A percentile compares a stretch with the other conserved stretches of the same genome.
These are phyloP conservation scores for Phaeosphaeria sp. DNA, from an alignment of 2,329 filamentous ascomycete species.

Conservation along the genomic window DNA sequence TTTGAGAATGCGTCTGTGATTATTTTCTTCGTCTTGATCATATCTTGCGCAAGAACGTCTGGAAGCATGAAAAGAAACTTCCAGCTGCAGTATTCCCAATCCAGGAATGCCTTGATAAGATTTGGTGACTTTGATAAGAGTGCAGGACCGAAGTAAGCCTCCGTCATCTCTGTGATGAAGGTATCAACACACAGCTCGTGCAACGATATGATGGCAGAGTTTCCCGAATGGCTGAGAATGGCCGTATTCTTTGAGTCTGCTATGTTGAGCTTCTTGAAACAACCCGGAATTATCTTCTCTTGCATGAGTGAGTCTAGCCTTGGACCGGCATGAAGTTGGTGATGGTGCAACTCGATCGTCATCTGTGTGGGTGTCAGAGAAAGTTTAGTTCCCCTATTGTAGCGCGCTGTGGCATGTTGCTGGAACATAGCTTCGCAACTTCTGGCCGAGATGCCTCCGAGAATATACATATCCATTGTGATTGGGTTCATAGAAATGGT, in stretches of 20 bases:
- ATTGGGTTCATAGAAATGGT: slow-evolving; percentile 14
- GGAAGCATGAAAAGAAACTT: slow-evolving; percentile 18
- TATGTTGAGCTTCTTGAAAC: slow-evolving; percentile 8
- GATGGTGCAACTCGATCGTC: slow-evolving; percentile 16
- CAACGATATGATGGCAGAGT: slow-evolving; percentile 7
- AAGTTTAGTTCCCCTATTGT: slow-evolving; percentile 3
- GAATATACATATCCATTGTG: slow-evolving; percentile 11
- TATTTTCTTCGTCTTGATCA: slow-evolving; percentile 9
- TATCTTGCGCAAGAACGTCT: slow-evolving; percentile 11
- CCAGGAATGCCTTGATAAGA: slow-evolving; percentile 9
- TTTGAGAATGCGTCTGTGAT: slow-evolving; percentile 9
- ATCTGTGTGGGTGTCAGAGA: slow-evolving; percentile 11
- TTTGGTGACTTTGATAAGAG: slow-evolving; percentile 7
- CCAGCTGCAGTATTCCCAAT: slow-evolving; percentile 20
- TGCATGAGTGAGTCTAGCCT: slow-evolving; percentile 9
- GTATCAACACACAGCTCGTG: slow-evolving; percentile 7
- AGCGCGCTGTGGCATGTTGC: slow-evolving; percentile 2
- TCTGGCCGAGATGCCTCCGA: slow-evolving; percentile 5
- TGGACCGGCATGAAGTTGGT: slow-evolving; percentile 7
- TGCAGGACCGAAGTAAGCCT: slow-evolving; percentile 9
- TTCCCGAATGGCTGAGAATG: background rate
- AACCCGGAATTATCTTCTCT: slow-evolving; percentile 4
- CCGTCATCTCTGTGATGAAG: slow-evolving; percentile 4
- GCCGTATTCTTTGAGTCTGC: background rate
- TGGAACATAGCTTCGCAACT: slow-evolving; percentile 8